A percentile compares a stretch with the other conserved stretches of the same genome.
These are phyloP conservation scores for Mucor saturninus DNA, from an alignment of 371 early-diverging fungal species.

Conservation along the genomic window DNA sequence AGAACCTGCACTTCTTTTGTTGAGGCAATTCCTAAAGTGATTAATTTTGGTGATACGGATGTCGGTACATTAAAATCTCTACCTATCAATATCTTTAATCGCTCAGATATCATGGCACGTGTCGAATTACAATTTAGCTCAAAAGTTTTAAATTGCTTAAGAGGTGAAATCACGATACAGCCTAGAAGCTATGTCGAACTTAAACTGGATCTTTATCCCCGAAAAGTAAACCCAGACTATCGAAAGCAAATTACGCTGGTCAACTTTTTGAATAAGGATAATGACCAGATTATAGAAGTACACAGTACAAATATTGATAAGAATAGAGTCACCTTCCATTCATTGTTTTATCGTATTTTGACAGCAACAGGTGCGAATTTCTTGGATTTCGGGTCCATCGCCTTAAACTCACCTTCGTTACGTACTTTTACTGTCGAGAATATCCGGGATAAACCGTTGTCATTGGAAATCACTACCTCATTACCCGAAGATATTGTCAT, in stretches of 20 bases:
- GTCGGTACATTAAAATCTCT: conserved; percentile 91
- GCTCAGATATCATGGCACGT: conserved; percentile 85
- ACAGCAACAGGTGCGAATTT: conserved; percentile 90
- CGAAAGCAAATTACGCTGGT: conserved; percentile 94
- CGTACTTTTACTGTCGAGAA: conserved; percentile 89
- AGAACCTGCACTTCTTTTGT: conserved; percentile 94
- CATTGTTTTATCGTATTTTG: conserved; percentile 93
- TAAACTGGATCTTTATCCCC: conserved; percentile 94
- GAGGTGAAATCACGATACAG: conserved; percentile 82
- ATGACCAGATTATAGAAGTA: conserved; percentile 92
- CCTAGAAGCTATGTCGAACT: conserved; percentile 84
- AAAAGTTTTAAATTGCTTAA: conserved; percentile 89
- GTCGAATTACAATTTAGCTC: conserved; percentile 89
- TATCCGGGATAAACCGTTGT: conserved; percentile 65
- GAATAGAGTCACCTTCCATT: conserved; percentile 95
- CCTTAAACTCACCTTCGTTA: conserved; percentile 81
- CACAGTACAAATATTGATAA: conserved; percentile 94
- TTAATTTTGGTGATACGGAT: conserved; percentile 96
- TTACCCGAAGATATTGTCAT: conserved; percentile 71
- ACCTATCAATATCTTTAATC: conserved; percentile 83
- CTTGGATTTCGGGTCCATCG: conserved; percentile 90
- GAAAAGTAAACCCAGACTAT: conserved; percentile 97
- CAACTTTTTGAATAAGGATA: conserved; percentile 86
- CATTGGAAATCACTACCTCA: conserved; percentile 69
- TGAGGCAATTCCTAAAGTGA: conserved; percentile 76